Conservation (phyloP, 495 filamentous ascomycete species). For the Penicillium arizonense region DNA sequence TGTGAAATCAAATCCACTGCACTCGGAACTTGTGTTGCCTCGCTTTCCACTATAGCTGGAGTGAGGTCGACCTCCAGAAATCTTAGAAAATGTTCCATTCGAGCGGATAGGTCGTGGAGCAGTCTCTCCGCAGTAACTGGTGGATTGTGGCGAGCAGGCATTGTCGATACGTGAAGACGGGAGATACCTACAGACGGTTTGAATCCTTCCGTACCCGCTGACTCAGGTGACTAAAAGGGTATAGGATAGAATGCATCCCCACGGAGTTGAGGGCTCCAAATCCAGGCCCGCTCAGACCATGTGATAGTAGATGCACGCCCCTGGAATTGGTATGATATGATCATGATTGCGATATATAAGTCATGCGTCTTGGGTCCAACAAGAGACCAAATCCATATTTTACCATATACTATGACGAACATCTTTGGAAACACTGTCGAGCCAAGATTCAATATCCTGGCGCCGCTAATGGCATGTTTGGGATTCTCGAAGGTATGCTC, state of each 20-base stretch:
- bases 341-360: neutral
- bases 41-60: neutral
- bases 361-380: neutral
- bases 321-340: neutral
- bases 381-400: neutral
- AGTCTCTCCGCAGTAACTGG: neutral
- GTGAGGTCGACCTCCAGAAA: neutral
- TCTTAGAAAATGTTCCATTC: neutral
- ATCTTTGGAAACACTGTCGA: neutral
- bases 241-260: slow-evolving; percentile 2
- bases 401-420: neutral
- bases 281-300: slow-evolving; percentile 1
- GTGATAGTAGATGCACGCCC: neutral
- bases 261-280: neutral
- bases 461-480: neutral
- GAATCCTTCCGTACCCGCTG: neutral
- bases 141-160: neutral
- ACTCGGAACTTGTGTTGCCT: neutral
- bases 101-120: neutral
- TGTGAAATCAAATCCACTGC: neutral
- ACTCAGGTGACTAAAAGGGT: slow-evolving; percentile 2
- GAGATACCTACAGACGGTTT: neutral
- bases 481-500: neutral
- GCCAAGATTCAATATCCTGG: neutral
- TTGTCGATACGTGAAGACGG: neutral